Evolutionary conservation across 805 yeast genomes (phyloP).

Genomic region (Cyberlindnera misumaiensis): DNA sequence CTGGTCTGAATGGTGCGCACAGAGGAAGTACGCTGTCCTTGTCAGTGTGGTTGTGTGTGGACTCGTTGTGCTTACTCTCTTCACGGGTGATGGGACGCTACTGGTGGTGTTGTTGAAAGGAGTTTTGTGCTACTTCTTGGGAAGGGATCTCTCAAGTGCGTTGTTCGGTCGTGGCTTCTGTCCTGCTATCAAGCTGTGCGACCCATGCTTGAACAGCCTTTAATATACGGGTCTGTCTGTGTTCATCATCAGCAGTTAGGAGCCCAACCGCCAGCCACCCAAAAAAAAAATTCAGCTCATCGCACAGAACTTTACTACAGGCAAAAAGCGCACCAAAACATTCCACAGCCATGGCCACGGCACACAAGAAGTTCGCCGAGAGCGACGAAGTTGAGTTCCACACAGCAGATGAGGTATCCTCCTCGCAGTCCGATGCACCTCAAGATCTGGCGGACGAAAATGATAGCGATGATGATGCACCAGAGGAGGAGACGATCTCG

Average conservation of each 20-base stretch:
- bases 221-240: too few species aligned
- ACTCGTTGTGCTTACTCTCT: conserved; percentile 5
- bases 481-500: conserved; percentile 39
- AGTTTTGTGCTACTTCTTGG: conserved; percentile 16
- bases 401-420: conserved; percentile 17
- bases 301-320: not conserved
- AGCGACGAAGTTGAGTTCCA: conserved; percentile 17
- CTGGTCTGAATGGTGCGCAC: too few species aligned
- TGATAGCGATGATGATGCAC: conserved; percentile 39
- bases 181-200: conserved; percentile 4
- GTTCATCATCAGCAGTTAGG: too few species aligned
- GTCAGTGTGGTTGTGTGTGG: conserved; percentile 1
- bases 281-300: conserved; percentile 5
- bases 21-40: not conserved
- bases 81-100: conserved; percentile 16
- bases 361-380: conserved; percentile 16
- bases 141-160: conserved; percentile 1
- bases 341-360: conserved; percentile 2
- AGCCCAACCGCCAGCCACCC: too few species aligned
- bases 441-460: conserved; percentile 11
- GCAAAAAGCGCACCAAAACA: not conserved
- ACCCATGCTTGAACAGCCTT: too few species aligned
- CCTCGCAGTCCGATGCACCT: conserved; percentile 6
- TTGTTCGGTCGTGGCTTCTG: conserved; percentile 18
- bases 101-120: conserved; percentile 14